Base-by-base conservation (phyloP, 2,329 filamentous ascomycete species). In the Septoria petroselini region DNA sequence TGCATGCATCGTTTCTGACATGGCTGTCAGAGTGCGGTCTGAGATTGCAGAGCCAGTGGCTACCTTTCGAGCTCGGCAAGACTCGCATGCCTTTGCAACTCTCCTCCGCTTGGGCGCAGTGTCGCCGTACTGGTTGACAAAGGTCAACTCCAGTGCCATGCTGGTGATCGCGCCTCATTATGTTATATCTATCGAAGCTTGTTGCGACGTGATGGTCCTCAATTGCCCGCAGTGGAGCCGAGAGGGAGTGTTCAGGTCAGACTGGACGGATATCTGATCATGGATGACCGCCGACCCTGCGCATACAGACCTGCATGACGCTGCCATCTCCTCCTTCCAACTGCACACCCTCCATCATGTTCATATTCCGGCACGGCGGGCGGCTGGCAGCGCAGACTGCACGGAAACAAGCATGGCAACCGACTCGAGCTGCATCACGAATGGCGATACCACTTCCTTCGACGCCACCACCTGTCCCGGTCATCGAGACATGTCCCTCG, bases 401-500 rank as follows among this genome's bases (percentile, higher is more conserved):
- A 3, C 43, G 37, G 34, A 27, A 25, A 14, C 29, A 23, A 4
- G 17, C 17, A 8, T 21, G 27, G 1, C 31, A 47, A 3, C n/a
- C 14, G 18, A 30, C 23, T 7, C 43, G 43, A 18, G 54, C 41
- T 46, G 65, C 63, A 15, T 65, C 65, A 9, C 54, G 56, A n/a
- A 67, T 67, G 37, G 57, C 58, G 15, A 61, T 68, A n/a, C 64
- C 67, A 11, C 62, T 63, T 18, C 43, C 43, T 1, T 39, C 43
- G 12, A 52, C 59, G 12, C 59, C 61, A 29, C 62, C 62, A 11
- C 59, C 65, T 7, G 74, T 78, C 40, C 75, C 77, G 7, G 65
- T 76, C 7, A 71, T 72, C 14, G 71, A 76, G 44, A 63, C 73
- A 44, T 95, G 90, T 64, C 90, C 91, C 2, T 76, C 82, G 29